Evolutionary conservation across 2,329 filamentous ascomycete genomes (phyloP).

Genomic region (Magnaporthiopsis poae): DNA sequence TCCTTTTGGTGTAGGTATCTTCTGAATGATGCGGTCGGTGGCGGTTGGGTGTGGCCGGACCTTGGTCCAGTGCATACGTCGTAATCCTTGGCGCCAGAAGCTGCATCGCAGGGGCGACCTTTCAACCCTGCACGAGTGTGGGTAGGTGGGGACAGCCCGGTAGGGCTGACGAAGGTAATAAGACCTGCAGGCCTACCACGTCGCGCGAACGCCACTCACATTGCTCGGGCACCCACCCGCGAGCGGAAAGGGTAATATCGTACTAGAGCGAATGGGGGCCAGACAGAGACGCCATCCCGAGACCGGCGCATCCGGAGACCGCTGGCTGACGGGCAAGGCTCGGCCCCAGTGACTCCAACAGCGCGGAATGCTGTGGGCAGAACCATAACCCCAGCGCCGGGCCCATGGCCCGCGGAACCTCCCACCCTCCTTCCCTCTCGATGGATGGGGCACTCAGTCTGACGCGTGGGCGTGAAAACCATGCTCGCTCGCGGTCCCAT

Average conservation of each 20-base stretch:
- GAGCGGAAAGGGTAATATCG: neutral
- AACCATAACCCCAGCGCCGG: neutral
- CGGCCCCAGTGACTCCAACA: neutral
- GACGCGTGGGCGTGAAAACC: neutral
- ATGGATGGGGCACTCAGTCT: neutral
- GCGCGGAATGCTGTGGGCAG: neutral
- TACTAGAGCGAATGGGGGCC: neutral
- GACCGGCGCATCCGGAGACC: neutral
- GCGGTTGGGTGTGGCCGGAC: neutral
- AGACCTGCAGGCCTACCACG: neutral
- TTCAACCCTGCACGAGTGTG: neutral
- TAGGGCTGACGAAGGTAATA: neutral
- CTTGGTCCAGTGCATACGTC: neutral
- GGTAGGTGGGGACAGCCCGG: neutral
- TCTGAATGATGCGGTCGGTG: neutral
- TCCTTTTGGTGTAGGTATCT: neutral
- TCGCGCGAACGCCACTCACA: neutral
- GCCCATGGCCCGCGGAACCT: neutral
- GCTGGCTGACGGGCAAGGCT: neutral
- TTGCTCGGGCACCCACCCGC: neutral
- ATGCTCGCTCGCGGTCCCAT: neutral
- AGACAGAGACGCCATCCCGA: neutral
- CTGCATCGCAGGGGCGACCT: neutral
- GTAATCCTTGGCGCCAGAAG: neutral
- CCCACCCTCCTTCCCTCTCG: neutral